Base-by-base conservation (phyloP, 805 yeast species). In the Cyberlindnera mrakii region DNA sequence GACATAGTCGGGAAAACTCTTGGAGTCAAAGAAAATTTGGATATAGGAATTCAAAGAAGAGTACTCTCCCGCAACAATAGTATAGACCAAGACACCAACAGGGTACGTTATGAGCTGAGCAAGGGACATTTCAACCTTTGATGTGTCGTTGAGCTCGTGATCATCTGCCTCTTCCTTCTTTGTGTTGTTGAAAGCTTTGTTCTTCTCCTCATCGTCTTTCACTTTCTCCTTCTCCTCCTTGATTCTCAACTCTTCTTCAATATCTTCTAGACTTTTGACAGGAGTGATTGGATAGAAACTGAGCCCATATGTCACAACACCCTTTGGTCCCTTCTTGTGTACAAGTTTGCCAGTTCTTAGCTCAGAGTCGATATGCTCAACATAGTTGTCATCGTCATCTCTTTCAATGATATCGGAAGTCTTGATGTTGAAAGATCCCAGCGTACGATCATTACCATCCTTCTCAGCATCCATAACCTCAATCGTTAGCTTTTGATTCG, bases 381-480 rank as follows among this genome's bases (percentile, higher is more conserved):
- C 63, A 50, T 80, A 80, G 45, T 71, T 68, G 42, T 85, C 96
- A 47, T 83, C 54, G 47, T 83, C 56, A 45, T 71, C 71, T 58
- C 76, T 81, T 48, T 76, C 74, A 58, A 91, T 78, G 53, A 87
- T 66, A 23, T 81, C 86, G 42, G 72, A 70, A 48, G 86, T 68
- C 54, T 78, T 77, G 17, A 93, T 65, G 54, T 81, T 82, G 66
- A 86, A 82, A 3, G 82, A 74, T 41, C 99, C 99, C 39, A 93
- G 74, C 5, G 95, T 77, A 55, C 96, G 79, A 64, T 93, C 99
- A 35, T 79, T 77, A n/a, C 83, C 77, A 42, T 67, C 74, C 46
- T 74, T 75, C 65, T 90, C 91, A 30, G 84, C 85, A 65, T 93
- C 98, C 96, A 93, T 85, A 6, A 81, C 95, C 60, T 93, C 98